Evolutionary conservation across 192 early-diverging fungal species (phyloP), one percentile per base, ranked within the genome.

Genomic region (Mortierella hygrophila): DNA sequence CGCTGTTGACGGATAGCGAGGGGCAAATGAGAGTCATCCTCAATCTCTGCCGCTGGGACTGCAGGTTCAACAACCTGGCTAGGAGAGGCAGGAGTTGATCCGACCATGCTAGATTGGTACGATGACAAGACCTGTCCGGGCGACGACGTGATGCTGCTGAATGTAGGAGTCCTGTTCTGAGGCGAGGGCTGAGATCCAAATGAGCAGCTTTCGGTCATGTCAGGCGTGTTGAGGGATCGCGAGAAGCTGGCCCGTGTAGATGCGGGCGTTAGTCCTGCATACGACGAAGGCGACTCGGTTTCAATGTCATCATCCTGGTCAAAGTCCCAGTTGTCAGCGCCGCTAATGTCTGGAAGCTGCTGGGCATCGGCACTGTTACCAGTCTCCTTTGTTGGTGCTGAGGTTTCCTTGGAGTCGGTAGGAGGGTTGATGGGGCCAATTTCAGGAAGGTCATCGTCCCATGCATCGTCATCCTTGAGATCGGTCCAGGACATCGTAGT

Each of bases 1-100:
- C 84, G 84, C 32, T 86, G 84, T 68, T 86, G 84, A 40, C 84
- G 78, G 21, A 86, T 86, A 3, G 84, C 84, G 13, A 86, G 29
- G 6, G 84, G 84, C 26, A 86, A 38, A 72, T 81, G 79, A 4
- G 84, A 86, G 42, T 86, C 84, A 63, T 86, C 84, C 55, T 86
- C 84, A 2, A 74, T 75, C 21, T 75, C 74, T 3, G 68, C 20
- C 16, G 29, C 41, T n/a, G 69, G 26, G 9, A 72, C 3, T 26
- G 78, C 26, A 2, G 40, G 21, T 3, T 26, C 55, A 77, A 32
- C 20, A 9, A 3, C 11, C 3, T 37, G 37, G n/a, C 15, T 41
- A 40, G 78, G 70, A 23, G 78, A 85, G 8, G 40, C 47, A 38
- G 78, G 78, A 23, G 38, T 49, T 35, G 78, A 71, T 29, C 78